Evolutionary conservation across 306 rosid genomes (phyloP), one percentile per base, ranked within the genome.

Genomic region (Crotalaria pallida): DNA sequence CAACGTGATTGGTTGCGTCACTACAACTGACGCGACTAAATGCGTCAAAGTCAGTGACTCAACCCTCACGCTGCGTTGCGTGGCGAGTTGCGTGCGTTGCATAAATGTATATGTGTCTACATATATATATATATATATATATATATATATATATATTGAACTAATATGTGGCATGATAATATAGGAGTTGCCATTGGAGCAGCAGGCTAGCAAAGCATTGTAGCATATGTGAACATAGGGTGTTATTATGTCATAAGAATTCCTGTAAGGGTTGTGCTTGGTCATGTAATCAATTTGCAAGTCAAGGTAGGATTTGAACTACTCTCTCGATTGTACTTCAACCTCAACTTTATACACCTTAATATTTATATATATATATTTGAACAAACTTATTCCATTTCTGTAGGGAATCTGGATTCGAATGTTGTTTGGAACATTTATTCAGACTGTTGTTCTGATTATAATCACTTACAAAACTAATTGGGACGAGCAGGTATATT

Each of bases 381-480:
- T 62, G 9, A 47, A 17, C 26, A 60, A 43, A 34, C 10, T 21
- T 53, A 31, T 74, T 44, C 27, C 2, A 7, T 55, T 33, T 50
- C 5, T 75, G 67, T 15, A 84, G 92, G 92, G 89, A 9, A 74
- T 87, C 4, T 87, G 92, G 89, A 82, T 80, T 52, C 89, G 92
- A 40, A 87, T 87, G 92, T 51, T 87, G 55, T 69, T 84, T 63
- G 92, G 92, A 22, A 84, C 87, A 45, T 27, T 87, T 0, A 29
- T 87, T 31, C 92, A 87, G 72, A 87, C 92, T 9, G 15, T 85
- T 66, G 76, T 83, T 10, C 83, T 83, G 0, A 6, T 23, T 8
- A 29, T 80, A 44, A 69, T 87, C 40, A 85, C 92, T 40, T 87
- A 63, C 26, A 87, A 58, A 74, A 87, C 92, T n/a, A 73, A 87